Base-by-base conservation (phyloP, 1,284 basidiomycete genomes). In the Heimioporus punctisporus region DNA sequence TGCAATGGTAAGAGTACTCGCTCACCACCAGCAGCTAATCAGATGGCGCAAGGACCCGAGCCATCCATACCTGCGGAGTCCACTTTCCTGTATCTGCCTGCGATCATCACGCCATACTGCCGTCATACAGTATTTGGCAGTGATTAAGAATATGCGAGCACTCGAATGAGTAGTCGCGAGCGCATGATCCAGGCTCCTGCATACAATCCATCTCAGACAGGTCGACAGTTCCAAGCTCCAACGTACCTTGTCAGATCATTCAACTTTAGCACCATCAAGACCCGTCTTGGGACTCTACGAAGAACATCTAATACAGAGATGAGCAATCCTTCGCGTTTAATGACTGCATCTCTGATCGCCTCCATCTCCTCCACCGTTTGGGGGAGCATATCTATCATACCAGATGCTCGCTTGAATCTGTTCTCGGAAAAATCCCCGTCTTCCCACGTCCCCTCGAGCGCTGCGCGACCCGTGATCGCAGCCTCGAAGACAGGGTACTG, bases 71-170 rank as follows among this genome's bases (percentile, higher is more conserved):
- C 55, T 55, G 40, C 61, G 64, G 47, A 86, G 68, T 1, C 85
- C 84, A 27, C 72, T 72, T 40, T 75, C 71, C 50, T 77, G 72
- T 74, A 87, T 76, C 15, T 77, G 77, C 52, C 79, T 76, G 62
- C 80, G 79, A 55, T 97, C 93, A 65, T 92, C 90, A 61, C 84
- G 77, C 88, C 94, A 97, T 3, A 95, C 90, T 39, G 95, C 86
- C 23, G 77, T 78, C 46, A 88, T 83, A 71, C 97, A 98, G 72
- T 93, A 97, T 63, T 93, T 90, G 1, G 95, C 95, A 8, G 92
- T 90, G 56, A 98, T 92, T 40, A 98, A 72, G 72, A 98, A 99
- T 64, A 97, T 86, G 14, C 95, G 89, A 56, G 87, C 86, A 67
- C 82, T 85, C 12, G 90, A 86, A 69, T 92, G 90, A 6, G 81